Conservation (phyloP, 192 early-diverging fungal species). For the Geosiphon pyriformis region DNA sequence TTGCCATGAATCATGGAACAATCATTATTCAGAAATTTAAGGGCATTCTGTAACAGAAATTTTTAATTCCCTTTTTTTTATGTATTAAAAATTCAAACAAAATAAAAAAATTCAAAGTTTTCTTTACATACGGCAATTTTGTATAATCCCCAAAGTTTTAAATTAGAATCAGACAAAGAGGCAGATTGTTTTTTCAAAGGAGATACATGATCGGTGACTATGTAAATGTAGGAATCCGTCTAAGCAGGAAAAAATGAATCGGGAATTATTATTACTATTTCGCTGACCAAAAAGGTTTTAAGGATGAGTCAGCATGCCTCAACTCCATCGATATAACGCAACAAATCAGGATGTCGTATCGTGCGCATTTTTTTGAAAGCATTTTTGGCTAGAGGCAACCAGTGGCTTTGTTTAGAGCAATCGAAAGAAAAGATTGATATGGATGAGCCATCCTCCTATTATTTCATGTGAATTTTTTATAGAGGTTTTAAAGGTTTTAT, state of each 20-base stretch:
- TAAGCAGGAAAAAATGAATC: slow-evolving; percentile 35
- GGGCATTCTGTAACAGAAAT: slow-evolving; percentile 49
- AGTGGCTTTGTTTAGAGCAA: slow-evolving; percentile 54
- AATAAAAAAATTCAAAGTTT: neutral
- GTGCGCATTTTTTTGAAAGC: slow-evolving; percentile 82
- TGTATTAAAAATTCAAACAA: neutral
- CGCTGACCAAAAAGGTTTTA: no score
- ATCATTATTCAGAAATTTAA: slow-evolving; percentile 86
- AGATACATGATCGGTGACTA: slow-evolving; percentile 80
- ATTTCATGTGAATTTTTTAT: no score
- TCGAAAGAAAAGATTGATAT: slow-evolving; percentile 87
- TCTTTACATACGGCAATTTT: slow-evolving; percentile 68
- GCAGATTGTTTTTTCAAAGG: slow-evolving; percentile 59
- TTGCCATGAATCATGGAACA: slow-evolving; percentile 85
- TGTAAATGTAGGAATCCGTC: slow-evolving; percentile 71
- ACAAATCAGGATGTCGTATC: slow-evolving; percentile 82
- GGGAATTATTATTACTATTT: no score
- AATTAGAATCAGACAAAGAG: slow-evolving; percentile 46
- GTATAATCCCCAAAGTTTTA: slow-evolving; percentile 82
- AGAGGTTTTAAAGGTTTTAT: no score
- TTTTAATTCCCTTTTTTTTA: neutral
- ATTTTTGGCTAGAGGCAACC: slow-evolving; percentile 80
- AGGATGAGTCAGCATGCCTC: slow-evolving; percentile 68
- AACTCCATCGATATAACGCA: slow-evolving; percentile 80
- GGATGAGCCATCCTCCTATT: slow-evolving; percentile 56